Evolutionary conservation across 2,329 filamentous ascomycete genomes (phyloP).

Genomic region (Ascochyta koolunga): DNA sequence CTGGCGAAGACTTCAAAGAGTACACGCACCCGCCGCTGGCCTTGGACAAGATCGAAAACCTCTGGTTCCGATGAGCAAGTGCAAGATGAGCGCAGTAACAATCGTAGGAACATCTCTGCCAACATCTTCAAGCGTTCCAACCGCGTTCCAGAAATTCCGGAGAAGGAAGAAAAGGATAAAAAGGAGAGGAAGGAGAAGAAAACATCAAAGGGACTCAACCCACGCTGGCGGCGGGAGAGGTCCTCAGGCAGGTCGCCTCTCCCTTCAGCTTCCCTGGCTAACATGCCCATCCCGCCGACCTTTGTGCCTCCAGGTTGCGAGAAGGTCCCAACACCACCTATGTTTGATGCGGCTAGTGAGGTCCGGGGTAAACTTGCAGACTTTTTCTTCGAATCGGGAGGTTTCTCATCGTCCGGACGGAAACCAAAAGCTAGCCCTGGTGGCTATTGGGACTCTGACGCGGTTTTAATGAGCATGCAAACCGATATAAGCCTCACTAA

Average conservation of each 20-base stretch:
- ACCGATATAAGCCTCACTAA: slow-evolving; percentile 18
- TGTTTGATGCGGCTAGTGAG: slow-evolving; percentile 29
- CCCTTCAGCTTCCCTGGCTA: slow-evolving; percentile 11
- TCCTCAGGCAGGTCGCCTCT: neutral
- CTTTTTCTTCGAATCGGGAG: slow-evolving; percentile 42
- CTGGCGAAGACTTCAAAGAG: slow-evolving; percentile 19
- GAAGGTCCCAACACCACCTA: slow-evolving; percentile 37
- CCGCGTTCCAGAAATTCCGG: slow-evolving; percentile 17
- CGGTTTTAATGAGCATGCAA: slow-evolving; percentile 42
- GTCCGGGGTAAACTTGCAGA: slow-evolving; percentile 39
- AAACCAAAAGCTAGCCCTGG: slow-evolving; percentile 19
- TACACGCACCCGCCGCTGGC: slow-evolving; percentile 26
- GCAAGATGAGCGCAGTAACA: slow-evolving; percentile 1
- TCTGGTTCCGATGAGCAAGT: slow-evolving; percentile 8
- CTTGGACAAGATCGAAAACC: slow-evolving; percentile 18
- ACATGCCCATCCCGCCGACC: slow-evolving; percentile 27
- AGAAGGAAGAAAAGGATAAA: neutral
- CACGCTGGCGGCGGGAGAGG: slow-evolving; percentile 13
- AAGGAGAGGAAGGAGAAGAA: slow-evolving; percentile 2
- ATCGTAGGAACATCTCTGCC: slow-evolving; percentile 14
- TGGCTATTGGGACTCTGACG: slow-evolving; percentile 46
- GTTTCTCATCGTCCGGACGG: slow-evolving; percentile 5
- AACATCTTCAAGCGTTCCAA: slow-evolving; percentile 29
- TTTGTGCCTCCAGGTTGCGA: slow-evolving; percentile 37
- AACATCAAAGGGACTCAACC: neutral